Evolutionary conservation across 805 yeast genomes (phyloP), one percentile per base, ranked within the genome.

Genomic region (Starmerella scarabaei): DNA sequence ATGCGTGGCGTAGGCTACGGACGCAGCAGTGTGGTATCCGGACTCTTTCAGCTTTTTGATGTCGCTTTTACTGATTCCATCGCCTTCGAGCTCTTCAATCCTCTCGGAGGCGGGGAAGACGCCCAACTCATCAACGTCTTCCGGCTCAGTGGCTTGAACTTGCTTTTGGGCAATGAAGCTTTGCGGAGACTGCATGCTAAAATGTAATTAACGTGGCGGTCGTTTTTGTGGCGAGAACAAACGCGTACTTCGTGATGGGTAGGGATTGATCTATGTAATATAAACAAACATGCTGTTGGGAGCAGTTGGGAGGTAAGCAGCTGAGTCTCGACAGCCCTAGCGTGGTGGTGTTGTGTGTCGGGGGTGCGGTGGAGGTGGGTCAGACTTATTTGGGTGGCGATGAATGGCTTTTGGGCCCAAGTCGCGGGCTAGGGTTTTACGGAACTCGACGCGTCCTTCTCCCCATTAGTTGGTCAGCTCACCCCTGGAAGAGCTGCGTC

Each of bases 1-100:
- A 55, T 81, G 80, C 16, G 96, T 93, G 5, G 95, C 83, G 54
- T 84, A 85, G 2, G 98, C 97, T 43, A 88, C 76, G 17, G 93
- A 73, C 57, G 86, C 96, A 6, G 80, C 93, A 0, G 98, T 91
- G 56, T 80, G 80, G 53, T 71, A 75, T 0, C 96, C 96, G 20
- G 78, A 80, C 35, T 81, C 88, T 46, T 75, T 70, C 38, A 91
- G 68, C 57, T 84, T 88, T 46, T 72, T 74, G 49, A 88, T 68
- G 58, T 91, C 98, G 24, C 74, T 67, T 3, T 75, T 55, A 5
- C 86, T 71, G 46, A 91, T 85, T 11, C 98, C 98, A 55, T 84
- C 83, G 16, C 93, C 93, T 61, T 68, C 58, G 15, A 45, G 52
- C 33, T 41, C 44, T 12, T 42, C 47, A 14, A 51, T 31, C n/a